Conservation (phyloP, 2,329 filamentous ascomycete species). For the Teratosphaeria zuluensis region DNA sequence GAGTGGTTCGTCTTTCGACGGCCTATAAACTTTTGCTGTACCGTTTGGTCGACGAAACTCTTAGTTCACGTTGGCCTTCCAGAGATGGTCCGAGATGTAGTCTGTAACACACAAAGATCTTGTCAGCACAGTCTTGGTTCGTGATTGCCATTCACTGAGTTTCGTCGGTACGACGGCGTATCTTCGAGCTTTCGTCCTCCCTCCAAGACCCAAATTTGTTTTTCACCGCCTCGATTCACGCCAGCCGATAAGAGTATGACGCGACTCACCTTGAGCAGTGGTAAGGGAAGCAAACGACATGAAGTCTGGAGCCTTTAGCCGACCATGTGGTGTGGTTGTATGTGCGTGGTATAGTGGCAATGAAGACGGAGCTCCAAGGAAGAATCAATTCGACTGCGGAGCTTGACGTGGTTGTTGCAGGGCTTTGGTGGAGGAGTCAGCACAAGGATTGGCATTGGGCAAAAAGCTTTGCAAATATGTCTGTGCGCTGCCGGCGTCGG, state of each 20-base stretch:
- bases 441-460: background rate
- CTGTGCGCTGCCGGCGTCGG: background rate
- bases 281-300: background rate
- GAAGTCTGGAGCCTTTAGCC: background rate
- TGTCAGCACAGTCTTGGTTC: background rate
- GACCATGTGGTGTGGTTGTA: background rate
- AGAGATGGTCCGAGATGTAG: slow-evolving; percentile 62
- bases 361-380: background rate
- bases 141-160: background rate
- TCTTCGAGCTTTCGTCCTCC: background rate
- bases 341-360: background rate
- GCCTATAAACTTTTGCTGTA: background rate
- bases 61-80: slow-evolving; percentile 58
- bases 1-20: background rate
- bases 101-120: slow-evolving; percentile 29
- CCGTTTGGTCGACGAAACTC: slow-evolving; percentile 7
- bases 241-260: background rate
- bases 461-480: background rate
- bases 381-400: background rate
- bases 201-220: background rate
- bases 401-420: background rate
- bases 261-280: background rate
- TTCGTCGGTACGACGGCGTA: background rate
- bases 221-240: background rate
- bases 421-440: background rate